Evolutionary conservation across 176 grass and related monocot genomes (phyloP), one percentile per base, ranked within the genome.

Genomic region (Bonia amplexicaulis): DNA sequence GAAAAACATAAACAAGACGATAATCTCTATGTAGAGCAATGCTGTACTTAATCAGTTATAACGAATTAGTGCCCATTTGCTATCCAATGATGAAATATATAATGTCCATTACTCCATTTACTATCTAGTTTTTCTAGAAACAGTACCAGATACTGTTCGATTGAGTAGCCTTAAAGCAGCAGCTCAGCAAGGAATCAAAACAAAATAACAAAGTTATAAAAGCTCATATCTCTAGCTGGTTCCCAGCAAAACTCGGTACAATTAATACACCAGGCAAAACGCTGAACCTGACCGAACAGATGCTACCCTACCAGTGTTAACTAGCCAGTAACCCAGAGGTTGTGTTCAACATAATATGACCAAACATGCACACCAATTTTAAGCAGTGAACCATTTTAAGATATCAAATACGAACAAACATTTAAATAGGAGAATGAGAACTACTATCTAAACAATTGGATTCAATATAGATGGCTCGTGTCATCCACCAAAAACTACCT

Each of bases 151-250:
- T 61, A 42, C 14, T 70, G 29, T 68, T 77, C 39, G 9, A 15
- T 1, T 3, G 54, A 31, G 62, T 67, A n/a, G 40, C 23, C 61
- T 53, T 84, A 9, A 84, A 74, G 22, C 44, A 76, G 49, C 47
- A 76, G 48, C 31, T 51, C 63, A 22, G 53, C 13, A 59, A 78
- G 52, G 20, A 14, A 88, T 33, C 15, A 53, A 37, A 58, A 27
- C 74, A 82, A 33, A 77, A 49, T 67, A 22, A 52, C 49, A 13
- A 25, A 68, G 40, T 69, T 69, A 66, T 22, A 55, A 81, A 76
- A 27, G 40, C 29, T 31, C 1, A 15, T 9, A 9, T 59, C 46
- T 81, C 42, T 40, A 69, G 31, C 31, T 61, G 52, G 26, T 61
- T 22, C 33, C 22, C 41, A 76, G 51, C 20, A 69, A 82, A 69